Conservation (phyloP, 176 grass and related monocot species). For the Cenchrus americanus region DNA sequence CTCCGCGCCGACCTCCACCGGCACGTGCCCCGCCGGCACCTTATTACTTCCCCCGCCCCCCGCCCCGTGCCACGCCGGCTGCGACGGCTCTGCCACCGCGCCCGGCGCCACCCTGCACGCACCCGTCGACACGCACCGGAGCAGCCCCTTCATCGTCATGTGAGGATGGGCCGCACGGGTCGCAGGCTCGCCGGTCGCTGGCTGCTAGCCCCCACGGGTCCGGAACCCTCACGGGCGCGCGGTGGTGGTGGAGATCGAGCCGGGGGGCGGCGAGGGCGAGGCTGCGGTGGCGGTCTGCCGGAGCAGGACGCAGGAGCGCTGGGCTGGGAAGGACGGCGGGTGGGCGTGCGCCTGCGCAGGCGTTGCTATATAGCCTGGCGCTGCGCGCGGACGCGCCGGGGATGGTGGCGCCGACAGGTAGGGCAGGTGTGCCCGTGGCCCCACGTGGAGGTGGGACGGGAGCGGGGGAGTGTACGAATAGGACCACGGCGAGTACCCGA, state of each 20-base stretch:
- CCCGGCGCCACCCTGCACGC: constrained; percentile 51
- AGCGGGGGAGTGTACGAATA: background rate
- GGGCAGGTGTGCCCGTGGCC: rapidly evolving
- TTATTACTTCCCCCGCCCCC: constrained; percentile 8
- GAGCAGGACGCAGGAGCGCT: background rate
- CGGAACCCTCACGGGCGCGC: background rate
- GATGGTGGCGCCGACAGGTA: background rate
- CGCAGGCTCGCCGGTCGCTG: no score
- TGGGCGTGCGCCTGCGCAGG: background rate
- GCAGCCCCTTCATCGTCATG: constrained; percentile 54
- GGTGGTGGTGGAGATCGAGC: background rate
- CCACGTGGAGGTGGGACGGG: constrained; percentile 6
- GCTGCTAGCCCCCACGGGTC: background rate
- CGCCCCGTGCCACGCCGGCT: background rate
- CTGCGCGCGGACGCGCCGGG: background rate
- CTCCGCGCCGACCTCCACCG: constrained; percentile 74
- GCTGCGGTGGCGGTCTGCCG: background rate
- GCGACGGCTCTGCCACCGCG: background rate
- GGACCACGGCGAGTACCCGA: constrained; percentile 51
- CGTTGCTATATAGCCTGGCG: constrained; percentile 45
- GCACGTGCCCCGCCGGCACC: constrained; percentile 83
- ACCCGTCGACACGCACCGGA: constrained; percentile 55
- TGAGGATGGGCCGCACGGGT: no score
- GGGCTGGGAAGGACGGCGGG: background rate
- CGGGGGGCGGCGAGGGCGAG: background rate